Base-by-base conservation (phyloP, 768 basidiomycete species). In the Boletellus emodensis region DNA sequence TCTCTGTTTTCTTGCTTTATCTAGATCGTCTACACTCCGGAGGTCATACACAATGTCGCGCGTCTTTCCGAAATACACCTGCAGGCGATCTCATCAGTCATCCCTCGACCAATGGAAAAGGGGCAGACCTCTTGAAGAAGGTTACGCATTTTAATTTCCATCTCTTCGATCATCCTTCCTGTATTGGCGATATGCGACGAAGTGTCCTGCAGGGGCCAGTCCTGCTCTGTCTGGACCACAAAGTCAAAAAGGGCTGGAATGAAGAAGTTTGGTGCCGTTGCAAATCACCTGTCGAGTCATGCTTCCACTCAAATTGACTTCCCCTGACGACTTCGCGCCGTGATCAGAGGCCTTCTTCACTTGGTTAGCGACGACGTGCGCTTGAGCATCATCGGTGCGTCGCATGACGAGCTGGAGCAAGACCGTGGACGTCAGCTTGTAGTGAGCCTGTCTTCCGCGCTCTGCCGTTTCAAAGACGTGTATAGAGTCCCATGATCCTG, bases 71-170 rank as follows among this genome's bases (percentile, higher is more conserved):
- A 94, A 94, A 70, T 94, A 95, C 13, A 95, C 87, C 86, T 88
- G 55, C 40, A 12, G 45, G 28, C 41, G 44, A n/a, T 37, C 20
- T 0, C 4, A 40, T 68, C 18, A 68, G 46, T 4, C 15, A n/a
- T 44, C 3, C 18, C 44, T 44, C 36, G 17, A 36, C 43, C 6
- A 44, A 40, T 11, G 33, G 17, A 22, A 53, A 48, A 44, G 28
- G 50, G 22, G 36, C 72, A 40, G 52, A 83, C 90, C 75, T 94
- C 91, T 69, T 92, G 89, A 42, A 99, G 75, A 49, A 93, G 73
- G 69, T 96, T 96, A 35, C 96, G 81, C 92, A 98, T 94, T 75
- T 98, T 98, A 67, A 94, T 92, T 71, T 99, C 96, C 91, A 95
- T 94, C 56, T 98, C 96, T 69, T 99, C 96, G 55, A 99, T 85